A percentile compares a stretch with the other conserved stretches of the same genome.
These are phyloP conservation scores for Grifola frondosa DNA, from an alignment of 1,284 basidiomycete genomes.

Conservation along the genomic window DNA sequence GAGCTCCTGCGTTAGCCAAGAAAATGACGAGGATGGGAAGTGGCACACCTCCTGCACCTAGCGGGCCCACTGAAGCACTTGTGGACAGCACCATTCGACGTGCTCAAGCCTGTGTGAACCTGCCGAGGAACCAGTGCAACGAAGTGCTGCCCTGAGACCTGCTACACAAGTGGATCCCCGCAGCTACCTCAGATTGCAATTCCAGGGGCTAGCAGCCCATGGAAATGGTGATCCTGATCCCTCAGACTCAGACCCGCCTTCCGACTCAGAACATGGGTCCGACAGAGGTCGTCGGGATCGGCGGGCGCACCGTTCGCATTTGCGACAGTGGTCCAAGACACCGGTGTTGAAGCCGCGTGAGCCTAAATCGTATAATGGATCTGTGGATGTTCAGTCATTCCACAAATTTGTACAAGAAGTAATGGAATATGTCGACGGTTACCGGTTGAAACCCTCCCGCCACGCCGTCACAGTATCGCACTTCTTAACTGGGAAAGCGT, in stretches of 20 bases:
- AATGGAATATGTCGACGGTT: conserved; percentile 7
- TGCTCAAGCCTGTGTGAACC: no score
- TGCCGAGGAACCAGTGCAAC: no score
- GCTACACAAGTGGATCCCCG: conserved; percentile 11
- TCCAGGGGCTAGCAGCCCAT: background rate
- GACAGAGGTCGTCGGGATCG: background rate
- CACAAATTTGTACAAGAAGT: conserved; percentile 9
- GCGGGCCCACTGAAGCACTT: no score
- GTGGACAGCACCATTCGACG: no score
- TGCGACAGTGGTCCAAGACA: background rate
- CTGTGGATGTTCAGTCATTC: conserved; percentile 3
- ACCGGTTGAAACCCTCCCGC: background rate
- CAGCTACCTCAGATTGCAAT: conserved; percentile 13
- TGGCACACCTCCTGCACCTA: no score
- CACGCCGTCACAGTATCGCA: conserved; percentile 1
- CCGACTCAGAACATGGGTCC: background rate
- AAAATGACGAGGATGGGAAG: no score
- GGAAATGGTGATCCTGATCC: no score
- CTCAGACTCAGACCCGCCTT: background rate
- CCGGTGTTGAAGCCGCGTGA: conserved; percentile 8
- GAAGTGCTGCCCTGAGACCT: conserved; percentile 6
- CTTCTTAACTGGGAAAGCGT: conserved; percentile 3
- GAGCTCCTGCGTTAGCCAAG: no score
- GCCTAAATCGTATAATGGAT: conserved; percentile 3
- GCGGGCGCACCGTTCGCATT: background rate